These are phyloP conservation scores for Fusarium sarcochroum DNA, from an alignment of 2,329 filamentous ascomycete species.

Conservation along the genomic window DNA sequence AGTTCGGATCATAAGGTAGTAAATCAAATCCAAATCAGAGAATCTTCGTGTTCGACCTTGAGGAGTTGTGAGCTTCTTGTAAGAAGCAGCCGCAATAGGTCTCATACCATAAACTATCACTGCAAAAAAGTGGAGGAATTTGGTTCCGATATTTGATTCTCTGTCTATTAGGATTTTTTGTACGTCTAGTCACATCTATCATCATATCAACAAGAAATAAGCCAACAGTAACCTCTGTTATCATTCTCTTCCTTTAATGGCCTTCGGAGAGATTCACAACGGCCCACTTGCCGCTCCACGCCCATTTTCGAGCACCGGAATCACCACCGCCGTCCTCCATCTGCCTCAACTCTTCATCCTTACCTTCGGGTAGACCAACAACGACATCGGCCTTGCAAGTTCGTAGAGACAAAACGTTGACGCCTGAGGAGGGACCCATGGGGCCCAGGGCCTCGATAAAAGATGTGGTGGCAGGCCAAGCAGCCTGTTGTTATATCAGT, in stretches of 20 bases:
- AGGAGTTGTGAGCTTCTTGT: not conserved
- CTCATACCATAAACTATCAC: no score
- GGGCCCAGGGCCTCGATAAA: slow-evolving; percentile 89
- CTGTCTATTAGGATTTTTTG: slow-evolving; percentile 15
- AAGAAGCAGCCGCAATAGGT: not conserved
- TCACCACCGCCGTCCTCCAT: slow-evolving; percentile 80
- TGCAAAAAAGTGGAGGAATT: not conserved
- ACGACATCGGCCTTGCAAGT: slow-evolving; percentile 98
- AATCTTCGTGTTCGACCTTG: not conserved
- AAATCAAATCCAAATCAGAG: no score
- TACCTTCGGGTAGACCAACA: slow-evolving; percentile 84
- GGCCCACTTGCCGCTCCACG: slow-evolving; percentile 96
- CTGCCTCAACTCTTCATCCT: slow-evolving; percentile 83
- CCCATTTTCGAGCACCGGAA: slow-evolving; percentile 83
- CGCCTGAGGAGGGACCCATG: slow-evolving; percentile 82
- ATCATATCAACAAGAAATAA: slow-evolving; percentile 21
- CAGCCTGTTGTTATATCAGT: slow-evolving; percentile 50
- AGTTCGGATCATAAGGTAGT: no score
- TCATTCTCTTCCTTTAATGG: slow-evolving; percentile 40
- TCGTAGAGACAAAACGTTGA: slow-evolving; percentile 87
- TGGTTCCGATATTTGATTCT: not conserved
- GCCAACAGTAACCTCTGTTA: not conserved
- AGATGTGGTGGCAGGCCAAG: slow-evolving; percentile 88
- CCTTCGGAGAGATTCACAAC: slow-evolving; percentile 74
- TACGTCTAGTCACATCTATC: slow-evolving; percentile 32